Percentiles rank a stretch among this genome's conserved stretches.
phyloP scores from a whole-genome alignment of 108 stramenopile genomes.

The Aurantiochytrium sp. region DNA sequence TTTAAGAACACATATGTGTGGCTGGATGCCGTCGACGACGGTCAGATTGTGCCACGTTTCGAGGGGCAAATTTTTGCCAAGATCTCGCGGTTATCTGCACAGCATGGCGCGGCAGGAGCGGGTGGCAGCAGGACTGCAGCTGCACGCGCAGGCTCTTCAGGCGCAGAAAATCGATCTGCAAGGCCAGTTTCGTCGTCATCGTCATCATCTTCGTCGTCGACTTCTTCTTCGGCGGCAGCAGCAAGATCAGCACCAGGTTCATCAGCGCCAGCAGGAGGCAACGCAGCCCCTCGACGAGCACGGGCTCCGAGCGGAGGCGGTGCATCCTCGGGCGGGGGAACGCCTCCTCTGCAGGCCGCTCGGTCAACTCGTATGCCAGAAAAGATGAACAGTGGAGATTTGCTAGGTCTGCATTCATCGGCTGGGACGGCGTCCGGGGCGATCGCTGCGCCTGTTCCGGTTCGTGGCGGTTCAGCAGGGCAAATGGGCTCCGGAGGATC shows the following conservation, averaged over 20 bases:
- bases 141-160: no score
- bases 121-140: no score
- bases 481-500: no score
- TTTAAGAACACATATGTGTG: constrained; percentile 26
- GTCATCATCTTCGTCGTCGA: neutral
- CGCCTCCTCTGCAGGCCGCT: no score
- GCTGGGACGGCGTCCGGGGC: neutral
- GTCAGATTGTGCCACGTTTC: neutral
- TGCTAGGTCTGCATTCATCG: neutral
- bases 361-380: no score
- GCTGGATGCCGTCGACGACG: neutral
- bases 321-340: neutral
- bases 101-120: no score
- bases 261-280: no score
- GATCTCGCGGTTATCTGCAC: neutral
- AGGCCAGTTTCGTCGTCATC: neutral
- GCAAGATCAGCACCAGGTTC: neutral
- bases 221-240: neutral
- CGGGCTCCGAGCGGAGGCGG: neutral
- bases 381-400: neutral
- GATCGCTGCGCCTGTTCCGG: neutral
- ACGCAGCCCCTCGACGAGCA: neutral
- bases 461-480: neutral
- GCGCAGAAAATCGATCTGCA: no score
- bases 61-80: neutral